Base-by-base conservation (phyloP, 2,329 filamentous ascomycete species). In the Gliomastix tumulicola region DNA sequence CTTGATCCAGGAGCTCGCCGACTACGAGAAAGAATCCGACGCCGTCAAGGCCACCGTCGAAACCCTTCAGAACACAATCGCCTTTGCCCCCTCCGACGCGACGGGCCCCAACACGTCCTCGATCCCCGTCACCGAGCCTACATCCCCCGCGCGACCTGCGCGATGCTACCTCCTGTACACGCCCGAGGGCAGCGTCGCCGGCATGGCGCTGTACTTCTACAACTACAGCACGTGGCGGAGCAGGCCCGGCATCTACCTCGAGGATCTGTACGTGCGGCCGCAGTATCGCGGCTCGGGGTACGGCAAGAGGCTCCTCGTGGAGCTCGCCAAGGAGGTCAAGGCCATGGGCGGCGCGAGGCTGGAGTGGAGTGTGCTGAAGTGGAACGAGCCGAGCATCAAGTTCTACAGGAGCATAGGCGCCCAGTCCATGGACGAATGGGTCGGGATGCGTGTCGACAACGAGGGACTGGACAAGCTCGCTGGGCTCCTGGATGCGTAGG, bases 221-320 rank as follows among this genome's bases (percentile, higher is more conserved):
- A 97, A 90, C 63, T 97, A 95, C 64, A 88, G 82, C 53, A 96
- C 90, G 1, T 97, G 92, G 92, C 77, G 84, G 8, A 77, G 84
- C n/a, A 76, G 76, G 32, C 79, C 89, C 0, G 90, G 90, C 4
- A 84, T 98, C 53, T 95, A 94, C 59, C 79, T 97, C 25, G 90
- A 97, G 59, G 90, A 97, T 54, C 67, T 97, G n/a, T 95, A 82
- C 52, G 87, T 98, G 28, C 71, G 79, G 48, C 72, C 79, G 2
- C 65, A 66, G 31, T 79, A 84, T 49, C 71, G 92, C 5, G 81
- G 81, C 22, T 76, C 76, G 42, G 89, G 89, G 1, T 94, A 90
- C 54, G 90, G 89, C 27, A 84, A 82, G 60, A 66, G 70, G 49
- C 59, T 97, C 54, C 67, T 97, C 34, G 75, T 75, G 42, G 76